Conservation (phyloP, 2,329 filamentous ascomycete species). For the Cytospora mali region DNA sequence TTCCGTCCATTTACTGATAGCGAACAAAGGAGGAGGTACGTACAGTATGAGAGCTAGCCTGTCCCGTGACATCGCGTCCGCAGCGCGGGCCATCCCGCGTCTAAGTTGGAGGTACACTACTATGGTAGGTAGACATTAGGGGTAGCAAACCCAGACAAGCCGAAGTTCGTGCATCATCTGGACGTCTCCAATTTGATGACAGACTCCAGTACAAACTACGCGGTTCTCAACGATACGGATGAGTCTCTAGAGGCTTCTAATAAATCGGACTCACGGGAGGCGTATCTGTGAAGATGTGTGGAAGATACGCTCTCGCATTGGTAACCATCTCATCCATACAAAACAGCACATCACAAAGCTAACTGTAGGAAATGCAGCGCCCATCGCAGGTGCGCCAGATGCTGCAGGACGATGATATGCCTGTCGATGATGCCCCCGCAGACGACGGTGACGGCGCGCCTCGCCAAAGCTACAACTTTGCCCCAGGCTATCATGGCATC, state of each 20-base stretch:
- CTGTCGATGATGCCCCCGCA: conserved; percentile 68
- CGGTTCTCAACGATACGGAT: neutral
- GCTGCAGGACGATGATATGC: conserved; percentile 74
- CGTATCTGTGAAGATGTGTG: conserved; percentile 36
- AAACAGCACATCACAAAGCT: neutral
- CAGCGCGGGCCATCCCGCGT: conserved; percentile 2
- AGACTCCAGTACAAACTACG: neutral
- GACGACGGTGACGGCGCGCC: conserved; percentile 65
- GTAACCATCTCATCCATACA: conserved; percentile 32
- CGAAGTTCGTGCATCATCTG: neutral
- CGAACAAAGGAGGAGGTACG: too few relatives aligned
- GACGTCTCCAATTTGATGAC: neutral
- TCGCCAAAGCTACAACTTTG: conserved; percentile 87
- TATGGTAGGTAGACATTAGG: neutral
- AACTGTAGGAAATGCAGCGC: conserved; percentile 54
- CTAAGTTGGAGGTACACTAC: neutral
- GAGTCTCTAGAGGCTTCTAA: neutral
- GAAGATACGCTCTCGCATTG: conserved; percentile 42
- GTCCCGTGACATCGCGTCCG: conserved; percentile 20
- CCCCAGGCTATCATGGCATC: conserved; percentile 81
- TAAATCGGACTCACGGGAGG: neutral
- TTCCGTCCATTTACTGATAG: too few relatives aligned
- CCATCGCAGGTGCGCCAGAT: conserved; percentile 75
- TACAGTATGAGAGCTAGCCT: neutral
- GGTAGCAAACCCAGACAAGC: neutral